Conservation (phyloP, 2,329 filamentous ascomycete species). For the Tolypocladium endophyticum region DNA sequence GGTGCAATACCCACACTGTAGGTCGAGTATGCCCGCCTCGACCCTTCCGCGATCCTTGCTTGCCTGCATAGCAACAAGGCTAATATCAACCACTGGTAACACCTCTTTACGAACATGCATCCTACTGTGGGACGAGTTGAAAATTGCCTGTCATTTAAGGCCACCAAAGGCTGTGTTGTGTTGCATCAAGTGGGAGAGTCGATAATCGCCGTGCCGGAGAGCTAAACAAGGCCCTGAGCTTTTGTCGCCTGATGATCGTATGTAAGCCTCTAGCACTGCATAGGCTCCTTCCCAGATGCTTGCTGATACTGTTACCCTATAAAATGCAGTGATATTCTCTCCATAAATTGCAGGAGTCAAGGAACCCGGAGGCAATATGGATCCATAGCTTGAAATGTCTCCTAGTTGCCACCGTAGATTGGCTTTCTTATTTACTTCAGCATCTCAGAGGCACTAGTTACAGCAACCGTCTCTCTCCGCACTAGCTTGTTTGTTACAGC, state of each 20-base stretch:
- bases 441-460: background rate
- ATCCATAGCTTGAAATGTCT: background rate
- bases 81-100: too few species aligned
- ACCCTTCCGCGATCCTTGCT: too few species aligned
- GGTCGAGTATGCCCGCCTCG: background rate
- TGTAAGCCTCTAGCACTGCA: background rate
- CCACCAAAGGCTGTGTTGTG: too few species aligned
- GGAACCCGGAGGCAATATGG: background rate
- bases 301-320: background rate
- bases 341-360: background rate
- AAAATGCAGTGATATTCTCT: background rate
- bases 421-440: background rate
- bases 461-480: accelerated
- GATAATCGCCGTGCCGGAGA: too few species aligned
- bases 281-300: background rate
- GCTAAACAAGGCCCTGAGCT: too few species aligned
- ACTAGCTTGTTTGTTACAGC: background rate
- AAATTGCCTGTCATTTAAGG: too few species aligned
- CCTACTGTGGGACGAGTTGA: too few species aligned
- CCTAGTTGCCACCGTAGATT: too few species aligned
- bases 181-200: too few species aligned
- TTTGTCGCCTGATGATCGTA: too few species aligned
- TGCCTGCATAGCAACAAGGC: too few species aligned
- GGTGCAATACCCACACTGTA: background rate
- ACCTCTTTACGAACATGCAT: too few species aligned